These are phyloP conservation scores for Metschnikowia gelsemii DNA, from an alignment of 805 yeast genomes.

Conservation along the genomic window DNA sequence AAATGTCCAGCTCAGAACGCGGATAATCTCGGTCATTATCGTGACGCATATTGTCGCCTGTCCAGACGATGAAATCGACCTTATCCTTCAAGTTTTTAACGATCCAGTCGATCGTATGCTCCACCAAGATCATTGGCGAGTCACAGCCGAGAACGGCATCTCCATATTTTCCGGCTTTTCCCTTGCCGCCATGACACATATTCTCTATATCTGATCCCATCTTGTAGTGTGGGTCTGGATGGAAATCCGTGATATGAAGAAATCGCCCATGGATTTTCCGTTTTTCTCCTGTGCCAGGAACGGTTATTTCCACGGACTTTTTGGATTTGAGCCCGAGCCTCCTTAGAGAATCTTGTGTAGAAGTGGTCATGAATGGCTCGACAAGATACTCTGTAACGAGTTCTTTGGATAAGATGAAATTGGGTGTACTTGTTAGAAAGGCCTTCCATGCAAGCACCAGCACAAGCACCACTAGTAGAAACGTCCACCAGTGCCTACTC, in stretches of 20 bases:
- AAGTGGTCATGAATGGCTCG: slow-evolving; percentile 1
- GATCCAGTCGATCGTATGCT: slow-evolving; percentile 68
- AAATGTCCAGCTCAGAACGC: slow-evolving; percentile 68
- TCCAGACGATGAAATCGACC: slow-evolving; percentile 85
- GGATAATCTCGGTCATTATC: slow-evolving; percentile 76
- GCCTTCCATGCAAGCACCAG: slow-evolving; percentile 3
- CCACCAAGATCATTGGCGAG: slow-evolving; percentile 60
- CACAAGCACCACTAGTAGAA: slow-evolving; percentile 2
- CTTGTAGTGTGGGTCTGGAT: slow-evolving; percentile 71
- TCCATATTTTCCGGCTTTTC: slow-evolving; percentile 65
- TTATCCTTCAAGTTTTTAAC: slow-evolving; percentile 63
- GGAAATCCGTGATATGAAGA: slow-evolving; percentile 83
- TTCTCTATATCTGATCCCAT: slow-evolving; percentile 48
- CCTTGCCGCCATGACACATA: slow-evolving; percentile 60
- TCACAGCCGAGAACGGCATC: slow-evolving; percentile 79
- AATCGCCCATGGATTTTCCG: slow-evolving; percentile 66
- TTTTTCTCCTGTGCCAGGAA: slow-evolving; percentile 22
- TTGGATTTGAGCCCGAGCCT: slow-evolving; percentile 37
- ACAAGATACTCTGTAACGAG: slow-evolving; percentile 1
- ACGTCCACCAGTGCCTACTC: slow-evolving; percentile 5
- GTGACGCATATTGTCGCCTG: slow-evolving; percentile 86
- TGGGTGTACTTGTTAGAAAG: neutral
- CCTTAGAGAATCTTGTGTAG: neutral
- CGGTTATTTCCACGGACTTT: slow-evolving; percentile 26
- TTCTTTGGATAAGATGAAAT: neutral